phyloP scores from a whole-genome alignment of 2,329 filamentous ascomycete genomes.

The Emmonsia crescens region DNA sequence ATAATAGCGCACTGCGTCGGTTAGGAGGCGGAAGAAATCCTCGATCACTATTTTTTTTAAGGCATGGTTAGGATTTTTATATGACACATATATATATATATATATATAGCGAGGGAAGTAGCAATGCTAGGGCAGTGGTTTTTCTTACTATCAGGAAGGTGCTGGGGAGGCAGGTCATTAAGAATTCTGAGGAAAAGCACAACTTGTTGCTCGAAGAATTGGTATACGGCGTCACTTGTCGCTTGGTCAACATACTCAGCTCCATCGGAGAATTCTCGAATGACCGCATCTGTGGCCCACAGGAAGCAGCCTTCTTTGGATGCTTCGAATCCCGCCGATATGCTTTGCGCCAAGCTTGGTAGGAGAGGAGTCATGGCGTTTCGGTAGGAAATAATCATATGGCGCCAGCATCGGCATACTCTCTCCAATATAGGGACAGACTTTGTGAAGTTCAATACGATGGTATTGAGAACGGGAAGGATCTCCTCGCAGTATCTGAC shows the following conservation, averaged over 20 bases:
- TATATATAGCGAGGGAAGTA: constrained; percentile 9
- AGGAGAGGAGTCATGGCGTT: constrained; percentile 79
- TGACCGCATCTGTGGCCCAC: constrained; percentile 93
- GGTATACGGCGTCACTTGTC: constrained; percentile 82
- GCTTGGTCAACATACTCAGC: constrained; percentile 69
- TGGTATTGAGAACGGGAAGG: constrained; percentile 73
- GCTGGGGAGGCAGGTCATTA: constrained; percentile 67
- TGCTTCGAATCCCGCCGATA: constrained; percentile 71
- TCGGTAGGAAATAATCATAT: constrained; percentile 93
- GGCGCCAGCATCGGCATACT: constrained; percentile 88
- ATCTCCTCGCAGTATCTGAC: constrained; percentile 96
- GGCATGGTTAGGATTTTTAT: not conserved
- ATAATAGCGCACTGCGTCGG: constrained; percentile 88
- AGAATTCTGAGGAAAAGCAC: constrained; percentile 81
- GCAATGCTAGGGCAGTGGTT: not conserved
- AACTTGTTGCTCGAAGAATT: constrained; percentile 89
- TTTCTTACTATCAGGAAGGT: constrained; percentile 56
- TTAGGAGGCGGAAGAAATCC: constrained; percentile 88
- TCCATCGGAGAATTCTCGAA: constrained; percentile 90
- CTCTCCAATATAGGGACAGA: constrained; percentile 87
- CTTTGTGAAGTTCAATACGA: constrained; percentile 75
- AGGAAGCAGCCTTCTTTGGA: constrained; percentile 93
- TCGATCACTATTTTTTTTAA: constrained; percentile 56
- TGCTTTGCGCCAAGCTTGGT: constrained; percentile 73
- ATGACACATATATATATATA: too few relatives aligned